Percentiles rank a stretch among this genome's conserved stretches.
Evolutionary conservation across 768 basidiomycete genomes (phyloP).

Genomic region (Gloeophyllum trabeum): DNA sequence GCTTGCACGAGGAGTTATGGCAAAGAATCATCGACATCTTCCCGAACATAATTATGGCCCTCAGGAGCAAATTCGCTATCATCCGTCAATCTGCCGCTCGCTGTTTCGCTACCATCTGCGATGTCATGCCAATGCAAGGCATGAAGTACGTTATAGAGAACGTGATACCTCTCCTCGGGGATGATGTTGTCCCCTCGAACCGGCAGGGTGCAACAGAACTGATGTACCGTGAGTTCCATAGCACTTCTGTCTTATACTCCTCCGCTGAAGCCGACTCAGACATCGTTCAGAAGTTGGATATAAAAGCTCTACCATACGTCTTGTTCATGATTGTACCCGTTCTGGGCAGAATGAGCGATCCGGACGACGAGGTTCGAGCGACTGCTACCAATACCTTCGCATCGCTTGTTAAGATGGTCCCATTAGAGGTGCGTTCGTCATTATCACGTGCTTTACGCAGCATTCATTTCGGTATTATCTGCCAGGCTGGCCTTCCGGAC

Average conservation of each 20-base stretch:
- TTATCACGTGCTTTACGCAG: neutral
- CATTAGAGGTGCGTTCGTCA: slow-evolving; percentile 62
- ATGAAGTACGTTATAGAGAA: slow-evolving; percentile 87
- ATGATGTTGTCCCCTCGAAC: slow-evolving; percentile 60
- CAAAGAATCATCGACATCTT: slow-evolving; percentile 60
- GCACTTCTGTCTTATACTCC: neutral
- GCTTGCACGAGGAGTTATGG: slow-evolving; percentile 62
- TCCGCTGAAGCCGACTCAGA: slow-evolving; percentile 32
- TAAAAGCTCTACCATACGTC: slow-evolving; percentile 92
- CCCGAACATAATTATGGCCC: slow-evolving; percentile 62
- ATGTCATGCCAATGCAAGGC: slow-evolving; percentile 73
- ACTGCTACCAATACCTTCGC: slow-evolving; percentile 97
- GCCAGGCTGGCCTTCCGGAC: slow-evolving; percentile 90
- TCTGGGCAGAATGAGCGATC: slow-evolving; percentile 94
- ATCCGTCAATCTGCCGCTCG: slow-evolving; percentile 81
- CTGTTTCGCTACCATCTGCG: slow-evolving; percentile 81
- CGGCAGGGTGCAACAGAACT: slow-evolving; percentile 87
- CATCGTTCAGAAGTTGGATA: slow-evolving; percentile 82
- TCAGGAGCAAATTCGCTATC: slow-evolving; percentile 84
- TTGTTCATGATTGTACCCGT: slow-evolving; percentile 95
- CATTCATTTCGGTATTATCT: slow-evolving; percentile 1
- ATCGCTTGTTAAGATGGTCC: slow-evolving; percentile 95
- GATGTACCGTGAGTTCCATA: slow-evolving; percentile 65
- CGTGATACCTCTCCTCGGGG: slow-evolving; percentile 72
- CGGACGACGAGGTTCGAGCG: slow-evolving; percentile 83